These are phyloP conservation scores for Colletotrichum echinochloae DNA, from an alignment of 2,329 filamentous ascomycete species.

Conservation along the genomic window DNA sequence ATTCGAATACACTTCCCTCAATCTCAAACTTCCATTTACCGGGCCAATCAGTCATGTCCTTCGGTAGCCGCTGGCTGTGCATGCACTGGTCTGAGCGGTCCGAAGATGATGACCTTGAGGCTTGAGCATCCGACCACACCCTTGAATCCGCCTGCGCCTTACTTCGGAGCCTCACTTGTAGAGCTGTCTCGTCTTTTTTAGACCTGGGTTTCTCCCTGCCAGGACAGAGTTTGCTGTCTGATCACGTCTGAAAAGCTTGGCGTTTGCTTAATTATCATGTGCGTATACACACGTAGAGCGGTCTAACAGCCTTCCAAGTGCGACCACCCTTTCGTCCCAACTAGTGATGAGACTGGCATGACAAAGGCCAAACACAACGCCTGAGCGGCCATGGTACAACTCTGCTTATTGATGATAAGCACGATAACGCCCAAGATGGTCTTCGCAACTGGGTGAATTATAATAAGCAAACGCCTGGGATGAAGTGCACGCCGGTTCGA, in stretches of 20 bases:
- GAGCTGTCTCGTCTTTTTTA: neutral
- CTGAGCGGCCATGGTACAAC: neutral
- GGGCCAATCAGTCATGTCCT: constrained; percentile 10
- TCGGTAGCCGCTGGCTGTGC: neutral
- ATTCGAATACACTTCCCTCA: neutral
- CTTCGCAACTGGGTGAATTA: neutral
- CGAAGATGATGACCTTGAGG: constrained; percentile 14
- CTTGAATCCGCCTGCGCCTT: neutral
- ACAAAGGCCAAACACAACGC: neutral
- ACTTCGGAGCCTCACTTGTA: neutral
- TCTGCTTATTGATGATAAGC: neutral
- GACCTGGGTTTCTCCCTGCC: neutral
- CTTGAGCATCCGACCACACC: constrained; percentile 24
- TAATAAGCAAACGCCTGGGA: neutral
- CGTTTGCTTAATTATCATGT: neutral
- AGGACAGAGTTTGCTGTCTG: constrained; percentile 6
- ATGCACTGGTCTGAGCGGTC: constrained; percentile 11
- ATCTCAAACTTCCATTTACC: constrained; percentile 6
- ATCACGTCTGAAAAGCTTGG: constrained; percentile 5
- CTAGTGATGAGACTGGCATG: neutral
- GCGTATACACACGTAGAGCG: neutral
- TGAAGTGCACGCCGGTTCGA: neutral
- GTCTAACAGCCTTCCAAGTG: neutral
- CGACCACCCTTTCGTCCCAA: neutral
- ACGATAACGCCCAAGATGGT: too few species aligned